Percentiles rank a stretch among this genome's conserved stretches.
Evolutionary conservation across 345 rosid genomes (phyloP).

Genomic region (Eucalyptus shirleyi): DNA sequence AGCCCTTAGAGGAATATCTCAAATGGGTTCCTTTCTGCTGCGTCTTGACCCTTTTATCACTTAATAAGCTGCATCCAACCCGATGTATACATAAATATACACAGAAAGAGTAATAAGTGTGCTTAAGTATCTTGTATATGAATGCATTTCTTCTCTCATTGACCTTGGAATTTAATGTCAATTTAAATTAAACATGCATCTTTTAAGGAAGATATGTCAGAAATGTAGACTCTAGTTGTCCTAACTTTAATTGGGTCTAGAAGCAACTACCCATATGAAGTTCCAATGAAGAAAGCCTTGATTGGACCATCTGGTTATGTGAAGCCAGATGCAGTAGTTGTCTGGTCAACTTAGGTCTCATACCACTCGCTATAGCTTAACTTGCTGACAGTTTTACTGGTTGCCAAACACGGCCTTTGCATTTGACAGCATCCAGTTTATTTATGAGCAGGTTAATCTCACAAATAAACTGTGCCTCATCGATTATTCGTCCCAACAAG

Average conservation of each 20-base stretch:
- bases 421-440: neutral
- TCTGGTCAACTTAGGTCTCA: neutral
- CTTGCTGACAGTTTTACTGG: neutral
- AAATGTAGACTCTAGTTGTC: neutral
- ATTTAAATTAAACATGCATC: neutral
- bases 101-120: neutral
- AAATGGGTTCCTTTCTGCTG: neutral
- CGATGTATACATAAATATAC: neutral
- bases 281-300: neutral
- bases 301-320: neutral
- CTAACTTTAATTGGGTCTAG: neutral
- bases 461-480: neutral
- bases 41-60: neutral
- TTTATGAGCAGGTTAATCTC: neutral
- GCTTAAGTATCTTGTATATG: neutral
- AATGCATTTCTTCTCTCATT: neutral
- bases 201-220: neutral
- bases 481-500: neutral
- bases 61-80: neutral
- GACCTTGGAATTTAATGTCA: neutral
- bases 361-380: neutral
- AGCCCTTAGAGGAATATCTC: neutral
- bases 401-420: neutral
- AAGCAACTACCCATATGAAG: neutral
- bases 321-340: neutral